Evolutionary conservation across 176 grass and related monocot species (phyloP).

Genomic region (Triticum aestivum): IWGSC_CS_RefSeq_v2.1 NC_057814.1:75069285-75069784

Average conservation of each 20-base stretch:
- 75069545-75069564: not conserved
- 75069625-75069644: not conserved
- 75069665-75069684: not conserved
- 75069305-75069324: not conserved
- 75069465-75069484: not conserved
- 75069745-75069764: not conserved
- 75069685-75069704: not conserved
- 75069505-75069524: no score
- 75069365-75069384: no score
- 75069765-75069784: not conserved
- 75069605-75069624: not conserved
- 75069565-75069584: not conserved
- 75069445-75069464: not conserved
- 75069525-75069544: not conserved
- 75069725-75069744: not conserved
- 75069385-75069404: not conserved
- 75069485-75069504: not conserved
- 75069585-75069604: not conserved
- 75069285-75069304: not conserved
- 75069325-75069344: not conserved
- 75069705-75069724: not conserved
- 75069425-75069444: not conserved
- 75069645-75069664: not conserved
- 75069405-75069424: not conserved
- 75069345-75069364: not conserved